Base-by-base conservation (phyloP, 345 rosid genomes). In the Luvunga scandens region DNA sequence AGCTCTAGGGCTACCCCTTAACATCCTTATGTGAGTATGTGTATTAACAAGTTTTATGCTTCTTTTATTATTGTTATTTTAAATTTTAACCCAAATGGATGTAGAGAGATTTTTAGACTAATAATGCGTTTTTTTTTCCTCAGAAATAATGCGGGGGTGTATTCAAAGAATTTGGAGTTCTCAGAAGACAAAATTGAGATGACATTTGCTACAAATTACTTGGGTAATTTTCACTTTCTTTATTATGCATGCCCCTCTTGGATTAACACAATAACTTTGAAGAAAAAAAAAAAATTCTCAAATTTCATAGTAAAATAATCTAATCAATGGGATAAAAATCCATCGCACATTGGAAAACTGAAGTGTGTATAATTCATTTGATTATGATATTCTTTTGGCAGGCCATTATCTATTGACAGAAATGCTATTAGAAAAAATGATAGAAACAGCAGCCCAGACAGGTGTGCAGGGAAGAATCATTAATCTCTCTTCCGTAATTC, bases 71-170 rank as follows among this genome's bases (percentile, higher is more conserved):
- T 8, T 64, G 18, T 30, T 13, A 48, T 36, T 33, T 36, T 74
- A 45, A 13, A 3, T 45, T 36, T 60, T 57, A 9, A 9, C 3
- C 12, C 12, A 21, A 28, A 2, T 27, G 31, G 12, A 27, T 24
- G 56, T 19, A 22, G 27, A 33, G 30, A 39, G 45, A 72, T 18
- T 22, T 39, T 24, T 39, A 22, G 9, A 4, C 45, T 72, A 61
- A 28, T 30, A 22, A 12, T 36, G 39, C 63, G 30, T 45, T 36
- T 34, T 19, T 60, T 60, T 39, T 76, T 72, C 7, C 39, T 55
- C 93, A 95, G 99, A 87, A 95, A 95, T 80, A 95, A 95, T 80
- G 99, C 99, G 2, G 99, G 99, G 24, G 81, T 90, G 34, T 93
- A 81, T 89, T 92, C 96, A 59, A 89, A 87, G 77, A 88, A 86